These are phyloP conservation scores for Nectriaceae sp. DNA, from an alignment of 2,329 filamentous ascomycete species.

Conservation along the genomic window DNA sequence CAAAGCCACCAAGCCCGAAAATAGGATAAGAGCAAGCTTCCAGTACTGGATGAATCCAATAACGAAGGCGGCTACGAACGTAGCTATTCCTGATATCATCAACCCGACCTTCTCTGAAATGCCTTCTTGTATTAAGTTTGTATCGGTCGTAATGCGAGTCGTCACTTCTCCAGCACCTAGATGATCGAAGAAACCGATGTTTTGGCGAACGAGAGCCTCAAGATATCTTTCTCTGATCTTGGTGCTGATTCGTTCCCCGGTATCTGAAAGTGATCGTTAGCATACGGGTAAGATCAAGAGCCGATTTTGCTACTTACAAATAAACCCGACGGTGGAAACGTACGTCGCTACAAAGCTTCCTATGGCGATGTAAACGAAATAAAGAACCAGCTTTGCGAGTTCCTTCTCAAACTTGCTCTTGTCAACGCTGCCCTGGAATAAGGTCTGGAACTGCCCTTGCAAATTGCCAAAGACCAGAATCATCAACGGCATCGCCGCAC, in stretches of 20 bases:
- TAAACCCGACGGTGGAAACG: slow-evolving; percentile 79
- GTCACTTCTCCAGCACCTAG: slow-evolving; percentile 35
- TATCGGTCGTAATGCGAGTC: slow-evolving; percentile 71
- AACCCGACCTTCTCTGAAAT: slow-evolving; percentile 79
- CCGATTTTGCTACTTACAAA: slow-evolving; percentile 45
- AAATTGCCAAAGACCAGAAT: slow-evolving; percentile 74
- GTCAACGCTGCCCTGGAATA: slow-evolving; percentile 47
- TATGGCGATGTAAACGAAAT: slow-evolving; percentile 79
- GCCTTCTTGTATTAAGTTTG: slow-evolving; percentile 80
- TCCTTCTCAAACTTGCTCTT: slow-evolving; percentile 55
- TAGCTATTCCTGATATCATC: slow-evolving; percentile 67
- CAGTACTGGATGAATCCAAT: slow-evolving; percentile 82
- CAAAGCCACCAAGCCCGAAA: slow-evolving; percentile 73
- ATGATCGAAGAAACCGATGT: slow-evolving; percentile 52
- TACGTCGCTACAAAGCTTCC: slow-evolving; percentile 74
- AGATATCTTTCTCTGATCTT: slow-evolving; percentile 45
- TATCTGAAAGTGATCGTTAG: too few species aligned
- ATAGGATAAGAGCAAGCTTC: slow-evolving; percentile 80
- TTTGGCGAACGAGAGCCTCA: slow-evolving; percentile 46
- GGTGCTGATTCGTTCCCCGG: slow-evolving; percentile 37
- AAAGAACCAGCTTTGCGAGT: slow-evolving; percentile 56
- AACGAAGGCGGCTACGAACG: slow-evolving; percentile 77
- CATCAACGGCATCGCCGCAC: slow-evolving; percentile 72
- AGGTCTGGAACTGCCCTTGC: slow-evolving; percentile 66
- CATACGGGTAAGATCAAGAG: slow-evolving; percentile 2